phyloP scores from a whole-genome alignment of 139 green algal species.

The Coccomyxa sp. region DNA sequence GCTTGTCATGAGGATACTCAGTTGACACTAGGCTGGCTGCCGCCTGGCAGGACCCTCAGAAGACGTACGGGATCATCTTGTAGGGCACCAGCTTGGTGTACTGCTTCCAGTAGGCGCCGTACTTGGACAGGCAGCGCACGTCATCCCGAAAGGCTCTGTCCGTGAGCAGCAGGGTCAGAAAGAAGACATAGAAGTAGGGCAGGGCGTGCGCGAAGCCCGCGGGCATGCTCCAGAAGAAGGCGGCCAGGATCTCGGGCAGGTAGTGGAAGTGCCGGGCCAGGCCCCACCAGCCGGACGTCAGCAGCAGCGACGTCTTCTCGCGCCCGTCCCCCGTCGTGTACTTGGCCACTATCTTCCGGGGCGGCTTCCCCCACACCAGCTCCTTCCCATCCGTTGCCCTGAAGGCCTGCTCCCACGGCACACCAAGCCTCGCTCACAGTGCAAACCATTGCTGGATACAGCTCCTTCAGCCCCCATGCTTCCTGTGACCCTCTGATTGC shows the following conservation, averaged over 20 bases:
- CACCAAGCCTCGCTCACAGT: not conserved
- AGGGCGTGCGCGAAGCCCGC: constrained; percentile 27
- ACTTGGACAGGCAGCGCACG: constrained; percentile 57
- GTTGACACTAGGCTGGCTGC: too few relatives aligned
- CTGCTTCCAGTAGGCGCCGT: constrained; percentile 59
- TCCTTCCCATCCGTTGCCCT: constrained; percentile 39
- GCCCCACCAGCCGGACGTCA: constrained; percentile 64
- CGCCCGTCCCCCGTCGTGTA: constrained; percentile 46
- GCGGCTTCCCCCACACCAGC: constrained; percentile 45
- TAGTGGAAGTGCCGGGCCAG: constrained; percentile 79
- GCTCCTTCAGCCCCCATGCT: too few relatives aligned
- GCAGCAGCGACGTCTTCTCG: constrained; percentile 57
- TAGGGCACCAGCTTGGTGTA: constrained; percentile 60
- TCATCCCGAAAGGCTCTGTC: constrained; percentile 67
- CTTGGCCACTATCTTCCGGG: constrained; percentile 40
- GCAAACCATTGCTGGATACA: not conserved
- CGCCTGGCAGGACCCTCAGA: too few relatives aligned
- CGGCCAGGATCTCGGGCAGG: constrained; percentile 66
- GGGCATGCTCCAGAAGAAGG: constrained; percentile 64
- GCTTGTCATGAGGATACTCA: too few relatives aligned
- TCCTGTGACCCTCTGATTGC: too few relatives aligned
- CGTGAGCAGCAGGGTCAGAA: constrained; percentile 57
- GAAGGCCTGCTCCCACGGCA: constrained; percentile 38
- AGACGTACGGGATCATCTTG: constrained; percentile 59
- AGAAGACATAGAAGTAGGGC: constrained; percentile 69